Conservation (phyloP, 1,284 basidiomycete species). For the Hypsizygus ulmarius region DNA sequence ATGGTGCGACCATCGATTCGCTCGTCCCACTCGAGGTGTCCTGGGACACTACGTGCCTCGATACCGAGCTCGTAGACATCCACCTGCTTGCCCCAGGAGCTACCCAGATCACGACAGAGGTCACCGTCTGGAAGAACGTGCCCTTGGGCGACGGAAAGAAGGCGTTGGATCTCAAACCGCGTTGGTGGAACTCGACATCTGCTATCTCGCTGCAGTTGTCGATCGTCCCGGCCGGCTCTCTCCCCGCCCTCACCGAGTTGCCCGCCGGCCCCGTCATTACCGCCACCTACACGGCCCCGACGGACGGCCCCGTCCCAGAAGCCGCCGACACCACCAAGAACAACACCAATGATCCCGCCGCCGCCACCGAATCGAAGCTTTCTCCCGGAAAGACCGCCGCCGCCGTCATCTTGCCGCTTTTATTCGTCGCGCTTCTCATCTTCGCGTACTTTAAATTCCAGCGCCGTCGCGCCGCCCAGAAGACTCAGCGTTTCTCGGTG, state of each 20-base stretch:
- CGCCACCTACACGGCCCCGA: constrained; percentile 54
- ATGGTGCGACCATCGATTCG: constrained; percentile 51
- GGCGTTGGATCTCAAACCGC: constrained; percentile 54
- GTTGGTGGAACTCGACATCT: constrained; percentile 75
- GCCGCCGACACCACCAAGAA: constrained; percentile 36
- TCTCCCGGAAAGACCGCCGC: constrained; percentile 72
- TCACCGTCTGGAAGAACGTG: constrained; percentile 52
- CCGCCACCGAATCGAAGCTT: constrained; percentile 34
- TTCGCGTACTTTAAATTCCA: constrained; percentile 57
- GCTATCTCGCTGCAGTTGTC: constrained; percentile 59
- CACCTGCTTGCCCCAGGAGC: constrained; percentile 65
- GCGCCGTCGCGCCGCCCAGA: constrained; percentile 55
- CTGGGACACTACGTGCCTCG: constrained; percentile 69
- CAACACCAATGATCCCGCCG: constrained; percentile 30
- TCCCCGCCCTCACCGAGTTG: constrained; percentile 53
- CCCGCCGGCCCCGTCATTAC: constrained; percentile 75
- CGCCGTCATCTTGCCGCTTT: constrained; percentile 71
- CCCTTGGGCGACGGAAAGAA: constrained; percentile 55
- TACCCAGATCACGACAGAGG: constrained; percentile 51
- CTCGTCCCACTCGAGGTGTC: constrained; percentile 58
- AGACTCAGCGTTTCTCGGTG: constrained; percentile 68
- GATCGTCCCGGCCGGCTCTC: constrained; percentile 57
- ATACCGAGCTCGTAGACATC: constrained; percentile 58
- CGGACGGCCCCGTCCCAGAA: constrained; percentile 41
- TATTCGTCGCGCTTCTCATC: constrained; percentile 51